Conservation (phyloP, 2,329 filamentous ascomycete species). For the Aspergillus fijiensis region DNA sequence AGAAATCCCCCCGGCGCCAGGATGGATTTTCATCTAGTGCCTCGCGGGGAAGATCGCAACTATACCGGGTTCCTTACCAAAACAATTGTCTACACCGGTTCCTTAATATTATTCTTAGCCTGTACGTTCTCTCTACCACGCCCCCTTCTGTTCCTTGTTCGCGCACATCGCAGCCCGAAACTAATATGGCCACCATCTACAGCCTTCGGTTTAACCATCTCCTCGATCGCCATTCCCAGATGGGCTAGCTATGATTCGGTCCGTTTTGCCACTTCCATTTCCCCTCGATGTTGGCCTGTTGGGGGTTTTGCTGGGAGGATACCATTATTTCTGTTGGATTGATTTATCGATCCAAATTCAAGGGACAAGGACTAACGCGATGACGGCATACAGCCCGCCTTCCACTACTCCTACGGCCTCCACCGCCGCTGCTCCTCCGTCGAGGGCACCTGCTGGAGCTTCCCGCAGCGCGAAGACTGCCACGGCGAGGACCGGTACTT, state of each 20-base stretch:
- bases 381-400: conserved; percentile 43
- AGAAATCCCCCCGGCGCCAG: conserved; percentile 11
- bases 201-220: conserved; percentile 48
- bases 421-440: conserved; percentile 76
- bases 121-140: conserved; percentile 31
- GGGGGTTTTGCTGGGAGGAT: too few species aligned
- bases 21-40: conserved; percentile 47
- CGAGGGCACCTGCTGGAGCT: conserved; percentile 54
- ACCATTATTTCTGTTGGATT: too few species aligned
- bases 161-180: too few species aligned
- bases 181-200: background rate
- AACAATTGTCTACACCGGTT: conserved; percentile 48
- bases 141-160: background rate
- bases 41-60: conserved; percentile 43
- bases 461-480: conserved; percentile 69
- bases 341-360: too few species aligned
- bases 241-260: conserved; percentile 52
- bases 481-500: conserved; percentile 68
- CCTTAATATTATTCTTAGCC: conserved; percentile 46
- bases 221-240: conserved; percentile 48
- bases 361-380: background rate
- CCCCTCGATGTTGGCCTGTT: too few species aligned
- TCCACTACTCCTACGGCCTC: conserved; percentile 70
- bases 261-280: conserved; percentile 9
- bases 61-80: conserved; percentile 51